These are phyloP conservation scores for Aspergillus unguis DNA, from an alignment of 2,329 filamentous ascomycete species.

Conservation along the genomic window DNA sequence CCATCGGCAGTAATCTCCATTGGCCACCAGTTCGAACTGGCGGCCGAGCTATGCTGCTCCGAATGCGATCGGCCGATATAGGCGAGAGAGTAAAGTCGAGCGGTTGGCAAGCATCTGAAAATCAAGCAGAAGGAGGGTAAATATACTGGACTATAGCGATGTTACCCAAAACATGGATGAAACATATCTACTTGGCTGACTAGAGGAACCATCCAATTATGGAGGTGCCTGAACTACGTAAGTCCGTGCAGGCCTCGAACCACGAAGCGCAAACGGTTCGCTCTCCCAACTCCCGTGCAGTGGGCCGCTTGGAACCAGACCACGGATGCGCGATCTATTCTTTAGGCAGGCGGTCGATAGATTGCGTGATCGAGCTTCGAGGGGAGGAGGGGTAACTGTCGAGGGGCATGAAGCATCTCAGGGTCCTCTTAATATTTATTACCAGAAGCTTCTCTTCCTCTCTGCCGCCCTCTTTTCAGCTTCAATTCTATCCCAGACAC, in stretches of 20 bases:
- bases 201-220: conserved; percentile 3
- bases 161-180: no score
- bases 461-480: conserved; percentile 2
- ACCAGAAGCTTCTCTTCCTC: conserved; percentile 3
- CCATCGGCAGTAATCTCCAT: conserved; percentile 29
- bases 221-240: not conserved
- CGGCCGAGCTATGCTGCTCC: conserved; percentile 22
- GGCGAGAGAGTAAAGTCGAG: conserved; percentile 4
- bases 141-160: not conserved
- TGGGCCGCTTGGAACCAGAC: no score
- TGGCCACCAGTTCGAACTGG: conserved; percentile 24
- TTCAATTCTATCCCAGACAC: not conserved
- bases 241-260: not conserved
- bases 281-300: no score
- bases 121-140: not conserved
- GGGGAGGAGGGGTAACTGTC: conserved; percentile 11
- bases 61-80: conserved; percentile 25
- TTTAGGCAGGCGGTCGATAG: conserved; percentile 21
- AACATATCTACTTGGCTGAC: no score
- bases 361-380: conserved; percentile 35
- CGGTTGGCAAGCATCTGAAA: not conserved
- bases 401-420: conserved; percentile 6
- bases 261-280: conserved; percentile 1
- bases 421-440: conserved; percentile 7
- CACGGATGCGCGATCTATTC: no score